Percentiles rank a stretch among this genome's conserved stretches.
These are phyloP conservation scores for Monilinia laxa DNA, from an alignment of 2,329 filamentous ascomycete genomes.

Conservation along the genomic window DNA sequence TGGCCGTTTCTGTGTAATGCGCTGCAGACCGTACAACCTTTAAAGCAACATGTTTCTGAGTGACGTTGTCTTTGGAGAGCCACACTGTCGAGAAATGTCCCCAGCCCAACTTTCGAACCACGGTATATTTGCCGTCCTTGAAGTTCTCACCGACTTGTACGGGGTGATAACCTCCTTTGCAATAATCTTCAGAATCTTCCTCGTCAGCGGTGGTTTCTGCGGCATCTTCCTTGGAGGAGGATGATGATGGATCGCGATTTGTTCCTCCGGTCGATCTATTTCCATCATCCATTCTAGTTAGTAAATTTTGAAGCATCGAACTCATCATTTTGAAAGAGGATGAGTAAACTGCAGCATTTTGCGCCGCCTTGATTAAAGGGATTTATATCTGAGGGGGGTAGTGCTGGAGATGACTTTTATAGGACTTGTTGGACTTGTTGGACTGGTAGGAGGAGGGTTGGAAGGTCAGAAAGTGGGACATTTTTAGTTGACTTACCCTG, in stretches of 20 bases:
- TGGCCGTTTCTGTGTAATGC: slow-evolving; percentile 97
- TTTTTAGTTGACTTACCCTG: slow-evolving; percentile 39
- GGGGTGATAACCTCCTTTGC: slow-evolving; percentile 97
- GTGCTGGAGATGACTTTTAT: background rate
- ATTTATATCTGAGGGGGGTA: slow-evolving; percentile 31
- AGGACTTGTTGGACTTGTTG: background rate
- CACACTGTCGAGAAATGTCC: slow-evolving; percentile 99
- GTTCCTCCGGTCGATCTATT: slow-evolving; percentile 37
- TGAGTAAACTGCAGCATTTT: slow-evolving; percentile 21
- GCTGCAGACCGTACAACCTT: slow-evolving; percentile 97
- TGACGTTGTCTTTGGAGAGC: slow-evolving; percentile 78
- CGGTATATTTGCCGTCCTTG: slow-evolving; percentile 95
- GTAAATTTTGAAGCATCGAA: slow-evolving; percentile 36
- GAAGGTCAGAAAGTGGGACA: slow-evolving; percentile 25
- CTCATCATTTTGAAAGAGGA: slow-evolving; percentile 33
- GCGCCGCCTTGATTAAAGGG: slow-evolving; percentile 16
- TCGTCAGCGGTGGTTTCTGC: slow-evolving; percentile 94
- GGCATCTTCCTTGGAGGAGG: slow-evolving; percentile 77
- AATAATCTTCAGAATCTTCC: slow-evolving; percentile 98
- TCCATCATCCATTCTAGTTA: slow-evolving; percentile 35
- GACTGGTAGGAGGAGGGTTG: slow-evolving; percentile 16
- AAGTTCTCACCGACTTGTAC: slow-evolving; percentile 93
- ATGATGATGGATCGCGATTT: slow-evolving; percentile 52
- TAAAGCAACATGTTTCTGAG: slow-evolving; percentile 90
- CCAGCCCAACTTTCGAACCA: slow-evolving; percentile 96